A percentile compares a stretch with the other conserved stretches of the same genome.
Conservation (phyloP, 2,329 filamentous ascomycete genomes). For the Alternaria brassicae region DNA sequence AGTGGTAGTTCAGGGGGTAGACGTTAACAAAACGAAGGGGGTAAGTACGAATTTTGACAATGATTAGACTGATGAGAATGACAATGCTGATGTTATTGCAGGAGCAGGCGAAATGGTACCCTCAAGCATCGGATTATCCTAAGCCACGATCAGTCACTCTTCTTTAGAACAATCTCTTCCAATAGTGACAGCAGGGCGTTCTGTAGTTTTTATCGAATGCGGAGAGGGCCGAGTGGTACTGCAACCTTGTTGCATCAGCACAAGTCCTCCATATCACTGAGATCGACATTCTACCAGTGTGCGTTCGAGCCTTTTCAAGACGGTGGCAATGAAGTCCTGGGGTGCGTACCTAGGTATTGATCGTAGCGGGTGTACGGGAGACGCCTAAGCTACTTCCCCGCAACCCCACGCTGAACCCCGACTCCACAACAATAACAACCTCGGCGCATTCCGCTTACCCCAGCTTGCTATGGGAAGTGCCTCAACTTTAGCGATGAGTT, state of each 20-base stretch:
- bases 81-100: neutral
- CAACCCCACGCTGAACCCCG: neutral
- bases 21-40: neutral
- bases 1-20: neutral
- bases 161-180: neutral
- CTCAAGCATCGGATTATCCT: neutral
- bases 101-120: neutral
- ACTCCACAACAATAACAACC: constrained; percentile 1
- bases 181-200: too few relatives aligned
- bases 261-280: too few relatives aligned
- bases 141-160: neutral
- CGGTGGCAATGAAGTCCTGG: neutral
- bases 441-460: neutral
- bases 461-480: neutral
- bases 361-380: neutral
- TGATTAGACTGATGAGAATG: neutral
- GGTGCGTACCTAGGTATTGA: neutral
- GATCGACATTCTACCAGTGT: too few relatives aligned
- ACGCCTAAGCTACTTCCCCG: neutral
- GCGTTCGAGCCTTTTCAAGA: neutral
- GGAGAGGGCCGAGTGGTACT: too few relatives aligned
- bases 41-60: neutral
- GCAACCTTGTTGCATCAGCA: too few relatives aligned
- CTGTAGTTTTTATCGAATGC: too few relatives aligned
- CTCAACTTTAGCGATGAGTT: neutral